Percentiles rank a stretch among this genome's conserved stretches.
Evolutionary conservation across 2,329 filamentous ascomycete species (phyloP).

Genomic region (Zasmidium cellare): DNA sequence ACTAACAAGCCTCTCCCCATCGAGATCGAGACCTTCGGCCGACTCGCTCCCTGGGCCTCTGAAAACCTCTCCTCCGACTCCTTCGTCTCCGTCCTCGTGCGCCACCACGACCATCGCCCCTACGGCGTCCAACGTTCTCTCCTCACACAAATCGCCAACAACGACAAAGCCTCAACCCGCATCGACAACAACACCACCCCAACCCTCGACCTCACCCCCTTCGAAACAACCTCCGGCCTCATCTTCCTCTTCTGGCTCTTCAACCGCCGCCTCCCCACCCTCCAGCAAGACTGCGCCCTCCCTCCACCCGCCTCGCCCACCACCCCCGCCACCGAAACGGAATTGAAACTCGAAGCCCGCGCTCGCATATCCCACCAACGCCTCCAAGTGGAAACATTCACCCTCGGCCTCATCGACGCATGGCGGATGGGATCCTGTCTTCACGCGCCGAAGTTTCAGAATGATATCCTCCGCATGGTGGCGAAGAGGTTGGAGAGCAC

Average conservation of each 20-base stretch:
- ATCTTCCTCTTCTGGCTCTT: constrained; percentile 10
- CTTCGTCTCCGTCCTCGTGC: constrained; percentile 3
- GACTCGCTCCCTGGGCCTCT: neutral
- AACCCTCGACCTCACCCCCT: constrained; percentile 7
- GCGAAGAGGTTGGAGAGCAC: neutral
- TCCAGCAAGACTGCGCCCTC: neutral
- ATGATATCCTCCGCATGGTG: neutral
- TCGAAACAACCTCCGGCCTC: neutral
- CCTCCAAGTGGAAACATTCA: neutral
- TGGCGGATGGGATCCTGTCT: neutral
- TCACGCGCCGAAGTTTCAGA: neutral
- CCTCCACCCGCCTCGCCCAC: neutral
- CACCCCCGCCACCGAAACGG: neutral
- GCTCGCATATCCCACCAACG: neutral
- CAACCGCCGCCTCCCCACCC: constrained; percentile 3
- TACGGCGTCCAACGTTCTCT: constrained; percentile 6
- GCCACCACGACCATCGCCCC: constrained; percentile 2
- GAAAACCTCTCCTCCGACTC: neutral
- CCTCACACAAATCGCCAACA: neutral
- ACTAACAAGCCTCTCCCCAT: neutral
- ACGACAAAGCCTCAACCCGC: neutral
- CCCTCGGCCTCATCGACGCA: neutral
- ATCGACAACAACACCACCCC: neutral
- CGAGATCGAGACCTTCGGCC: neutral
- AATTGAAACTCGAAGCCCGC: neutral